Evolutionary conservation across 768 basidiomycete genomes (phyloP), one percentile per base, ranked within the genome.

Genomic region (Suillus cothurnatus): DNA sequence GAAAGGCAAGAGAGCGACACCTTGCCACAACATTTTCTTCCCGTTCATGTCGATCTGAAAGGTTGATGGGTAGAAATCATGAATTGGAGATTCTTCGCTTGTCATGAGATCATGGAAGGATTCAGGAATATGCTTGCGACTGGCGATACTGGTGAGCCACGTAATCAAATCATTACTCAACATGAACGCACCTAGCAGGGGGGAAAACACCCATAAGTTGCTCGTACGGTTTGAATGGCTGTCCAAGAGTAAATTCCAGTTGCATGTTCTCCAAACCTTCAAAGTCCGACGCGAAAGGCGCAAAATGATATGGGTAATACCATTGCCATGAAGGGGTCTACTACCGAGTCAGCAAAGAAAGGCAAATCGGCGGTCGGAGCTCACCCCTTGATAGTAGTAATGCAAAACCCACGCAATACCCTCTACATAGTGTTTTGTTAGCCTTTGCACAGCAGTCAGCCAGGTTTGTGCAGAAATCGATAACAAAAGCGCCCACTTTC

Each of bases 11-110:
- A 99, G 81, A 0, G 97, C 96, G 63, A 99, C 95, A 62, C 97
- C 97, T 77, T 99, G 97, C 97, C 97, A 99, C 8, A 93, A 84
- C 96, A 99, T 98, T 79, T 92, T 93, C 81, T 99, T 99, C 65
- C 97, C 97, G 73, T 99, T 99, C 97, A 99, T 99, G 77, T 99
- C 97, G 72, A 99, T 90, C 70, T 96, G 88, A 76, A 99, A 99
- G 19, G 90, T 87, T 0, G 83, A 68, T 0, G 97, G 97, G 78
- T 99, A 99, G 80, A 98, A 99, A 72, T 99, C 96, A 66, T 94
- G 87, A 76, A 99, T 98, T 9, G 95, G 94, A 0, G 96, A 98
- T 38, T 90, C 86, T 57, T 89, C 85, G 3, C 92, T 87, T 4
- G 82, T 85, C 97, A 99, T 99, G 45, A 99, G 85, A 6, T 81